A percentile compares a stretch with the other conserved stretches of the same genome.
These are phyloP conservation scores for Immersiella caudata DNA, from an alignment of 495 filamentous ascomycete species.

Conservation along the genomic window DNA sequence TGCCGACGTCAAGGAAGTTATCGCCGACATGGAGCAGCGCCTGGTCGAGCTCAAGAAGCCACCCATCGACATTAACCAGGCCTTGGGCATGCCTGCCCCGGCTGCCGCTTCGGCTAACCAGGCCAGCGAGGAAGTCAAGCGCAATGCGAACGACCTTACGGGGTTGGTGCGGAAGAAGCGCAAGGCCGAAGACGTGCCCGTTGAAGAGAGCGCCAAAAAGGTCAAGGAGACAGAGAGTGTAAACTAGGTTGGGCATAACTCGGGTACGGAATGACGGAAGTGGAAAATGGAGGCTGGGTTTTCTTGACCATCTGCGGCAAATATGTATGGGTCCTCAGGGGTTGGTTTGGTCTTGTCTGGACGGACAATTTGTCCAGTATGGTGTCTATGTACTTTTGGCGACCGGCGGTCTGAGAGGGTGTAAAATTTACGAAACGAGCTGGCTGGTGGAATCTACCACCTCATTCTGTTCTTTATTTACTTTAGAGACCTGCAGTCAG, in stretches of 20 bases:
- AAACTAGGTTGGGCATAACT: not conserved
- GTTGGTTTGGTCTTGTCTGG: not conserved
- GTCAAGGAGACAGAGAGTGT: constrained; percentile 24
- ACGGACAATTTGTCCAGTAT: not conserved
- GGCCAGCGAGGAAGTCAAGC: constrained; percentile 74
- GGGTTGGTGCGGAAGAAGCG: constrained; percentile 82
- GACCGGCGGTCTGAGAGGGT: not conserved
- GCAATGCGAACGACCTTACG: constrained; percentile 81
- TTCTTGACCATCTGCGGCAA: not conserved
- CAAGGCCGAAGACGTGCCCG: constrained; percentile 42
- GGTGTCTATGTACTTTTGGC: not conserved
- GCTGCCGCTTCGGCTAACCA: constrained; percentile 56
- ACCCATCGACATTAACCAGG: constrained; percentile 63
- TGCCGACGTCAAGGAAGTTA: constrained; percentile 80
- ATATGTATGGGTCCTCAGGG: no score
- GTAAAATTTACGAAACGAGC: not conserved
- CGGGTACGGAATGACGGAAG: not conserved
- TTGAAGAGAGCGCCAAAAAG: constrained; percentile 41
- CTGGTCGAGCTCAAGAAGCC: constrained; percentile 76
- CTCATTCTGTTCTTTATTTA: no score
- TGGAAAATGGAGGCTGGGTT: not conserved
- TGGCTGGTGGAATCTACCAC: no score
- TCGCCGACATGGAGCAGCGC: constrained; percentile 75
- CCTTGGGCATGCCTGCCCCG: constrained; percentile 47
- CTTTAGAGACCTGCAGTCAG: no score